Evolutionary conservation across 2,329 filamentous ascomycete species (phyloP).

Genomic region (Cyphellophora attinorum): DNA sequence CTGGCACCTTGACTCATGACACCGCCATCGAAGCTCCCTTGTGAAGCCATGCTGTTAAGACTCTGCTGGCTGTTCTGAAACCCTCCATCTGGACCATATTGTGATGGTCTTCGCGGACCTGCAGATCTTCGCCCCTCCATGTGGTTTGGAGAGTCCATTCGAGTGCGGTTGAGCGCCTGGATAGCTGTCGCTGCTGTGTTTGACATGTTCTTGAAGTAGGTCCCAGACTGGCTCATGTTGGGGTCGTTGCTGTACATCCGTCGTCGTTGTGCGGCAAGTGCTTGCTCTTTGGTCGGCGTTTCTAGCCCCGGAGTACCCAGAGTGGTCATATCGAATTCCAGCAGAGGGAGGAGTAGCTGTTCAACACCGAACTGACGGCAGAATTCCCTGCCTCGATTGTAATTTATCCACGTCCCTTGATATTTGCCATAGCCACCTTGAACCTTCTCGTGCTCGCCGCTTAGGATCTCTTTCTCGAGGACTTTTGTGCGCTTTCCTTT

Average conservation of each 20-base stretch:
- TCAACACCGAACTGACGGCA: constrained; percentile 61
- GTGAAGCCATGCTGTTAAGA: constrained; percentile 57
- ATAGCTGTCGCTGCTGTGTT: constrained; percentile 86
- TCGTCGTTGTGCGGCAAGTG: constrained; percentile 91
- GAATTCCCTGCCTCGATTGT: constrained; percentile 82
- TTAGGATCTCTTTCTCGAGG: constrained; percentile 91
- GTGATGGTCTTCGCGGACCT: constrained; percentile 59
- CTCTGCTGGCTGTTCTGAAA: constrained; percentile 79
- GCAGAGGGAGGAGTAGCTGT: constrained; percentile 35
- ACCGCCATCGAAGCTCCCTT: constrained; percentile 58
- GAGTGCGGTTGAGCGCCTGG: constrained; percentile 90
- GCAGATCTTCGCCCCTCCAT: constrained; percentile 57
- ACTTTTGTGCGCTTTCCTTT: constrained; percentile 93
- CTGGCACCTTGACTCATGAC: constrained; percentile 47
- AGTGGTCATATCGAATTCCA: constrained; percentile 40
- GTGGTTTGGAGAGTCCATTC: constrained; percentile 74
- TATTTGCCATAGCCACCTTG: constrained; percentile 99
- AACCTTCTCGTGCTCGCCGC: constrained; percentile 93
- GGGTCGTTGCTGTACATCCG: constrained; percentile 78
- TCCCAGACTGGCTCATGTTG: constrained; percentile 56
- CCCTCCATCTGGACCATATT: constrained; percentile 2
- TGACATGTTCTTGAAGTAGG: constrained; percentile 96
- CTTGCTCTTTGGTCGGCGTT: constrained; percentile 96
- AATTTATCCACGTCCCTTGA: constrained; percentile 97
- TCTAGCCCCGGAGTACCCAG: constrained; percentile 61